Percentiles rank a stretch among this genome's conserved stretches.
Evolutionary conservation across 108 stramenopile genomes (phyloP).

Genomic region (Fragilaria radians): DNA sequence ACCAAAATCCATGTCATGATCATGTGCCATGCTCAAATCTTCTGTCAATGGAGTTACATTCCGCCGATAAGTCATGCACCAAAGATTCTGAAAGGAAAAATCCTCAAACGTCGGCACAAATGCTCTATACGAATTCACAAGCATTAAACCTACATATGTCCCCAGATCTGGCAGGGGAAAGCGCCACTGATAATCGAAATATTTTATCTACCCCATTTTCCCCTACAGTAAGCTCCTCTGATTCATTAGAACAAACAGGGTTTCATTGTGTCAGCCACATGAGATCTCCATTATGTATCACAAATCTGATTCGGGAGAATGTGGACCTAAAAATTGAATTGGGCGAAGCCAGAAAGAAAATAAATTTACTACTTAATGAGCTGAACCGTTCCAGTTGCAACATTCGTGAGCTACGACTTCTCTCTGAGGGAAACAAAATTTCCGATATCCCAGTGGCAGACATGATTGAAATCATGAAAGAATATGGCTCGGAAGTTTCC

Average conservation of each 20-base stretch:
- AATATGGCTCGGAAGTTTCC: constrained; percentile 51
- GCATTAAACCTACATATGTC: neutral
- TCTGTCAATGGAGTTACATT: neutral
- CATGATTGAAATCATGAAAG: constrained; percentile 45
- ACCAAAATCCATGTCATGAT: neutral
- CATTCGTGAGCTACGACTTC: neutral
- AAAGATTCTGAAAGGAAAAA: neutral
- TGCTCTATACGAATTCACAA: no score
- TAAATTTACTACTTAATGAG: neutral
- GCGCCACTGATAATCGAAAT: no score
- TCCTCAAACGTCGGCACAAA: neutral
- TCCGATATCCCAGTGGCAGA: constrained; percentile 8
- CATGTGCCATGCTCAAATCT: neutral
- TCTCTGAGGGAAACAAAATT: neutral
- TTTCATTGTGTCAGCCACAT: no score
- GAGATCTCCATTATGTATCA: neutral
- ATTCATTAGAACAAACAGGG: neutral
- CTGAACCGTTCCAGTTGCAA: neutral
- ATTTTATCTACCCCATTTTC: no score
- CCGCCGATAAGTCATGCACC: neutral
- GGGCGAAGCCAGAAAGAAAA: neutral
- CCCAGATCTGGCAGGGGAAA: neutral
- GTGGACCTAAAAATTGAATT: neutral
- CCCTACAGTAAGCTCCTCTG: neutral
- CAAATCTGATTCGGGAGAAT: neutral